Evolutionary conservation across 2,329 filamentous ascomycete genomes (phyloP).

Genomic region (Calonectria leucothoes): DNA sequence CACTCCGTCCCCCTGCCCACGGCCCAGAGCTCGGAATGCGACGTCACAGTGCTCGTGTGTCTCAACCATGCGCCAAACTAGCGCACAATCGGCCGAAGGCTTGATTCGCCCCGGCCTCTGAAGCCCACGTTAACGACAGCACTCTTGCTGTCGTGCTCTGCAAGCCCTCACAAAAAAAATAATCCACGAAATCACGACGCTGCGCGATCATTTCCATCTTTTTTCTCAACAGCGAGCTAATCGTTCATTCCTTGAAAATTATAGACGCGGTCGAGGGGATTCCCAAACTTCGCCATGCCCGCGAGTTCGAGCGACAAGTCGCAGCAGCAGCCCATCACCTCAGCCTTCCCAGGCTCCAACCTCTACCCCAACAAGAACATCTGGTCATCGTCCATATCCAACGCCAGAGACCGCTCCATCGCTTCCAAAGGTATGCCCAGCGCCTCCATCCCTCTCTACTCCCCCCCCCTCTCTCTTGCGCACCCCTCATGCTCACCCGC

Average conservation of each 20-base stretch:
- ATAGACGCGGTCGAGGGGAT: constrained; percentile 53
- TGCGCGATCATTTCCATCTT: constrained; percentile 32
- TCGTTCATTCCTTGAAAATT: constrained; percentile 17
- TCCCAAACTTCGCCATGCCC: constrained; percentile 53
- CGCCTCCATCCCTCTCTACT: neutral
- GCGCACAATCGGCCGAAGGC: constrained; percentile 40
- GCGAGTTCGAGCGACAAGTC: constrained; percentile 45
- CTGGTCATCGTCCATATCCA: constrained; percentile 54
- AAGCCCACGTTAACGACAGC: constrained; percentile 32
- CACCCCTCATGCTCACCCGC: constrained; percentile 27
- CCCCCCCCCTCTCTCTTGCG: neutral
- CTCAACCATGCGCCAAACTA: constrained; percentile 50
- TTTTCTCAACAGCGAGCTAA: constrained; percentile 35
- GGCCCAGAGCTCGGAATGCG: constrained; percentile 40
- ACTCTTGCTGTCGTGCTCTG: constrained; percentile 21
- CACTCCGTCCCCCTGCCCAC: constrained; percentile 23
- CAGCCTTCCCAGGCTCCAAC: constrained; percentile 48
- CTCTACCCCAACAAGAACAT: constrained; percentile 51
- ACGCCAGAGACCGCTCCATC: constrained; percentile 55
- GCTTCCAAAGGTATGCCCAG: constrained; percentile 60
- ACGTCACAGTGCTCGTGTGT: constrained; percentile 52
- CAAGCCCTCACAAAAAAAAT: constrained; percentile 29
- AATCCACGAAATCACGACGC: constrained; percentile 28
- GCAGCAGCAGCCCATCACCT: constrained; percentile 52
- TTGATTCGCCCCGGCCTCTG: constrained; percentile 44